Percentiles rank a stretch among this genome's conserved stretches.
phyloP scores from a whole-genome alignment of 305 asterid species.

The Caryopteris hybrid region DNA sequence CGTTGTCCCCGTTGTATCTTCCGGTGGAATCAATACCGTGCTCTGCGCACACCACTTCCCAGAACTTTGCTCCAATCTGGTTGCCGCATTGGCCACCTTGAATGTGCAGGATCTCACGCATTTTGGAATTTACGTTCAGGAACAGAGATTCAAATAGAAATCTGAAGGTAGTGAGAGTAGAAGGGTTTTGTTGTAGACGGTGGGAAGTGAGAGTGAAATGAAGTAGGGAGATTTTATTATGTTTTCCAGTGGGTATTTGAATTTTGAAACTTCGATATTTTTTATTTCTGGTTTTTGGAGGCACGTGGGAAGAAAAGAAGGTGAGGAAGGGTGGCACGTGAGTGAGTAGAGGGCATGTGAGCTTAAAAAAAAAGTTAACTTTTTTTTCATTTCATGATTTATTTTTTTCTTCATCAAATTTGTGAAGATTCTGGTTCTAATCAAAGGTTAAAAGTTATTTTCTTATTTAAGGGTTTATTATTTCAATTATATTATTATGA shows the following conservation, averaged over 20 bases:
- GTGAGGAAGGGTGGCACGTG: background rate
- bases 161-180: background rate
- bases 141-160: background rate
- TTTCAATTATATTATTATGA: too few species aligned
- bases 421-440: too few species aligned
- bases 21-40: constrained; percentile 52
- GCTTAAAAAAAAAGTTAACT: background rate
- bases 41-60: constrained; percentile 24
- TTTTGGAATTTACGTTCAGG: background rate
- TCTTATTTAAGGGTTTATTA: too few species aligned
- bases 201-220: background rate
- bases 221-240: constrained; percentile 4
- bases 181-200: background rate
- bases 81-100: constrained; percentile 71
- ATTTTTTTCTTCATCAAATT: too few species aligned
- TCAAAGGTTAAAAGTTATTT: too few species aligned
- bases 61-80: constrained; percentile 48
- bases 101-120: constrained; percentile 61
- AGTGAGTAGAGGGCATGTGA: background rate
- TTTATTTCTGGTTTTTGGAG: too few species aligned
- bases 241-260: background rate
- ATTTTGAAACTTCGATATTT: constrained; percentile 6
- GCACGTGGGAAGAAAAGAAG: too few species aligned
- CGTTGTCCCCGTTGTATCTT: constrained; percentile 50
- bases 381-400: too few species aligned